Conservation (phyloP, 495 filamentous ascomycete genomes). For the Neurospora discreta region DNA sequence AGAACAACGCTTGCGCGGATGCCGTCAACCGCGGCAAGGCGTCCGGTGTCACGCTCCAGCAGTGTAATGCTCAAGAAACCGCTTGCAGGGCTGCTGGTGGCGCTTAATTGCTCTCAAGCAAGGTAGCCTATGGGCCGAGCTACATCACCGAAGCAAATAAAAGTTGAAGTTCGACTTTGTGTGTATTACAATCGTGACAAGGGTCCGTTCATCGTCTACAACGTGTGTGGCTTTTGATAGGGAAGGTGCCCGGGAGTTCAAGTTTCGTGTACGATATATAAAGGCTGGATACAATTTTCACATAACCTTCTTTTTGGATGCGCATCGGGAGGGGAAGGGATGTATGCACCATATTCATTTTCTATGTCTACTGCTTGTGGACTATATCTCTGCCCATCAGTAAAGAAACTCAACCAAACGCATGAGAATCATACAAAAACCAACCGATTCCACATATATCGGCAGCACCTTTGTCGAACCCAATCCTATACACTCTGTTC, state of each 20-base stretch:
- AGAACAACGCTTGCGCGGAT: slow-evolving; percentile 40
- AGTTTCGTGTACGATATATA: background rate
- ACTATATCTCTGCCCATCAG: too few relatives aligned
- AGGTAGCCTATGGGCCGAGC: background rate
- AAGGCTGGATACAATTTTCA: background rate
- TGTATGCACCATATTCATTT: background rate
- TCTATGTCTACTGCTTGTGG: background rate
- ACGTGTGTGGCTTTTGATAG: background rate
- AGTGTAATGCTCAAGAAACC: slow-evolving; percentile 36
- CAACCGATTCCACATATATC: background rate
- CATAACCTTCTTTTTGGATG: background rate
- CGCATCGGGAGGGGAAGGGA: background rate
- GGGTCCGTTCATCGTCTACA: background rate
- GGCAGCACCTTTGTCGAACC: background rate
- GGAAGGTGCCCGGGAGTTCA: background rate
- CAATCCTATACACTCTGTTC: background rate
- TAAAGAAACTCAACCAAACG: too few relatives aligned
- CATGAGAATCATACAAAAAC: background rate
- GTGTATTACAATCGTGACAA: background rate
- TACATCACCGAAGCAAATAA: background rate
- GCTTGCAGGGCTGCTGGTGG: slow-evolving; percentile 17
- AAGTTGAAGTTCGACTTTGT: background rate
- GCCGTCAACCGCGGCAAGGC: slow-evolving; percentile 30
- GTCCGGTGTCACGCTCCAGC: slow-evolving; percentile 19
- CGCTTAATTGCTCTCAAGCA: slow-evolving; percentile 3